Base-by-base conservation (phyloP, 2,329 filamentous ascomycete genomes). In the Stemphylium lycopersici region DNA sequence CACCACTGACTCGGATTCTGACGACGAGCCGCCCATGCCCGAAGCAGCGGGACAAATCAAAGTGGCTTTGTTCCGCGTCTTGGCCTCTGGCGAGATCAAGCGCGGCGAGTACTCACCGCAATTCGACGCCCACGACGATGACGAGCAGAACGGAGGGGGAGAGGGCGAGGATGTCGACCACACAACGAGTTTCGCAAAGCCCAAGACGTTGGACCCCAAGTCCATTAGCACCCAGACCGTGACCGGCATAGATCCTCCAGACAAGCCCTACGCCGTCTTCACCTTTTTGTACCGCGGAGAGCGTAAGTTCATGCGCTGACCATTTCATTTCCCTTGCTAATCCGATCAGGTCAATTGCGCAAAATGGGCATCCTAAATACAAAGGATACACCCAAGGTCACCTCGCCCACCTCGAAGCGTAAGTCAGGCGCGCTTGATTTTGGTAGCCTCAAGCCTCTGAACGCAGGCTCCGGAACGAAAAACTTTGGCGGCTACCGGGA, bases 151-250 rank as follows among this genome's bases (percentile, higher is more conserved):
- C 36, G 78, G 77, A 24, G 82, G 80, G 6, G 84, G 81, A 45
- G 85, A 82, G 24, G 85, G 90, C 56, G 90, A 93, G 66, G 91
- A 96, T 69, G 85, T 97, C 52, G 95, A 98, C 77, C 95, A 99
- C 74, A 98, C 95, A 2, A 98, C 95, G 6, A 96, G 93, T 72
- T 98, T 98, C 76, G 93, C 93, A 8, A 96, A 97, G 78, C 93
- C 93, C 12, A 98, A 97, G 82, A 90, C 91, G 1, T 82, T 97
- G 48, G 96, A 98, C 78, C 93, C 93, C 0, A 97, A 97, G 78
- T 92, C 91, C 2, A 99, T 99, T 71, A 98, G 93, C 71, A 99
- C 95, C 2, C 95, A 99, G 78, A 99, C 95, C 0, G 95, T 99
- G n/a, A 98, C 95, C 7, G 95, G 93, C 15, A 96, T 98, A 59